Conservation (phyloP, 805 yeast genomes). For the Maudiozyma turicensis region DNA sequence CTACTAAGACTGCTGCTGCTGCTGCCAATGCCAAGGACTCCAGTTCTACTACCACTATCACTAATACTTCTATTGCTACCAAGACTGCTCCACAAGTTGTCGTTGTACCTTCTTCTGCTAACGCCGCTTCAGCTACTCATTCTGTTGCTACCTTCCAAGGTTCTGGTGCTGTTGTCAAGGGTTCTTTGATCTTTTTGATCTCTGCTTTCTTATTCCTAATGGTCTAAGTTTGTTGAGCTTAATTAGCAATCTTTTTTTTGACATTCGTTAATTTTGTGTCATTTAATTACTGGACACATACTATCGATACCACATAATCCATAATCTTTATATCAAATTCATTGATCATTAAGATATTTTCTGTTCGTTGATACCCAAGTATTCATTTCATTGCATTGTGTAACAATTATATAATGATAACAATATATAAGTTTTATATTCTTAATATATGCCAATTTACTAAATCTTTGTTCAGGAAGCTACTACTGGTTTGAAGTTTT, state of each 20-base stretch:
- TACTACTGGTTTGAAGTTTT: no score
- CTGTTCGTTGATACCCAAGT: not conserved
- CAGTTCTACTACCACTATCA: not conserved
- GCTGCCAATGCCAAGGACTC: not conserved
- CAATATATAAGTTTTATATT: no score
- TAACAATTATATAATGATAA: no score
- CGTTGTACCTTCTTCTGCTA: not conserved
- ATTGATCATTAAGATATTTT: not conserved
- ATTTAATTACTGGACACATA: not conserved
- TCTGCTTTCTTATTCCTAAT: not conserved
- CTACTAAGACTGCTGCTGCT: not conserved
- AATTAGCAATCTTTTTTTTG: not conserved
- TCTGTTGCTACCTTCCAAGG: not conserved
- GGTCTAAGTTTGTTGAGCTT: not conserved
- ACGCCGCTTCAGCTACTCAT: not conserved
- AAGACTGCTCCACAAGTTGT: not conserved
- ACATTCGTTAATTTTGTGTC: not conserved
- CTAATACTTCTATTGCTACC: not conserved
- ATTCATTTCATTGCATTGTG: no score
- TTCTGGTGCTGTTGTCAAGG: not conserved
- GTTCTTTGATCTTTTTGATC: conserved; percentile 3
- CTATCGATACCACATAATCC: not conserved
- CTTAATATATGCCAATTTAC: no score
- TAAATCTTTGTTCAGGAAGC: no score
- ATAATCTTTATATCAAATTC: not conserved